A percentile compares a stretch with the other conserved stretches of the same genome.
Conservation (phyloP, 495 filamentous ascomycete species). For the Tirmania nivea region DNA sequence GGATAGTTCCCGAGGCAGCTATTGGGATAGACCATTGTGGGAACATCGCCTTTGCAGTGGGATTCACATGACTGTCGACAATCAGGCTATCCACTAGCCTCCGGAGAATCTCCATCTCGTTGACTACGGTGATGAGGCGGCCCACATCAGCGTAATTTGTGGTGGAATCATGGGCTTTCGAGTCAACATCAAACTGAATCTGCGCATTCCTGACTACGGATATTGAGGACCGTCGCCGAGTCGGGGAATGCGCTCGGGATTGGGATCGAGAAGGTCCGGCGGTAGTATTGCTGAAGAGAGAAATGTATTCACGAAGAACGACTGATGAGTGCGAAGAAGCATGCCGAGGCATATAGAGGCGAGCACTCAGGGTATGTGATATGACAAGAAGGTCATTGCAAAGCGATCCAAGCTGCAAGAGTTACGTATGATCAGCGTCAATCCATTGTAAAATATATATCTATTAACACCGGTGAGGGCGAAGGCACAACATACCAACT, state of each 20-base stretch:
- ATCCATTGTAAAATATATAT: no score
- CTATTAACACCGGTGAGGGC: no score
- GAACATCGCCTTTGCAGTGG: neutral
- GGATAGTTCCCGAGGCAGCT: no score
- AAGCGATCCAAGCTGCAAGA: slow-evolving; percentile 6
- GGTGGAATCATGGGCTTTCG: slow-evolving; percentile 1
- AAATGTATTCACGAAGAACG: slow-evolving; percentile 13
- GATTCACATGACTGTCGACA: slow-evolving; percentile 8
- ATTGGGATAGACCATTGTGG: neutral
- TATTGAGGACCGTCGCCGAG: slow-evolving; percentile 5
- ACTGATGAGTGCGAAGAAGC: slow-evolving; percentile 12
- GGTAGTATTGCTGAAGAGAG: slow-evolving; percentile 6
- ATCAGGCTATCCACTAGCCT: slow-evolving; percentile 16
- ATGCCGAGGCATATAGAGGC: slow-evolving; percentile 18
- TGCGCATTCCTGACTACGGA: slow-evolving; percentile 3
- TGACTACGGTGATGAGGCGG: slow-evolving; percentile 2
- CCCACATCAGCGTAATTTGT: neutral
- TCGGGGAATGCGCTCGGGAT: neutral
- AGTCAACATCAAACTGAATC: slow-evolving; percentile 3
- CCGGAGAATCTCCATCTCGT: slow-evolving; percentile 14
- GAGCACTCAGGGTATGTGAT: slow-evolving; percentile 15
- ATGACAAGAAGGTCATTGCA: slow-evolving; percentile 19
- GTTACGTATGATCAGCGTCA: no score
- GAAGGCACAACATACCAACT: no score
- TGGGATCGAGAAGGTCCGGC: neutral